These are phyloP conservation scores for Globisporangium lucens DNA, from an alignment of 352 stramenopile species.

Conservation along the genomic window DNA sequence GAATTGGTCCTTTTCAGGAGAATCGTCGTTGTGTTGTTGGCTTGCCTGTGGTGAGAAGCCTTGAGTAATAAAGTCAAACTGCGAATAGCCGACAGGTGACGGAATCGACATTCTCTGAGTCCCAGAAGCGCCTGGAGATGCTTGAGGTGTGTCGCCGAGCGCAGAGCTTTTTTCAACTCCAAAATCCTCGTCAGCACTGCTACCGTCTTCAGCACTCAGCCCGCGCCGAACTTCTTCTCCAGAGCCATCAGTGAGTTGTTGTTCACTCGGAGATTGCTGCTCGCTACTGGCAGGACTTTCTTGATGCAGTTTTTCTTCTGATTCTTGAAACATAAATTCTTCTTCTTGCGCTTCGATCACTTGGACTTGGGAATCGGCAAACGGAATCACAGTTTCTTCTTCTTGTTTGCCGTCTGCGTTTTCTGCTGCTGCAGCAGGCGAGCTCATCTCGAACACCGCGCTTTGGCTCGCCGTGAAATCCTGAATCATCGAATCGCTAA, in stretches of 20 bases:
- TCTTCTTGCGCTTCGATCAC: not conserved
- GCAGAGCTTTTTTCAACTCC: not conserved
- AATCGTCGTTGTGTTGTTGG: not conserved
- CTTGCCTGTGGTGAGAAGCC: slow-evolving; percentile 5
- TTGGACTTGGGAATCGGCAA: not conserved
- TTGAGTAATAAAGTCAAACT: slow-evolving; percentile 17
- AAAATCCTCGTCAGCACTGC: not conserved
- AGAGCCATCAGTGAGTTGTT: not conserved
- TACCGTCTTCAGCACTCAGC: not conserved
- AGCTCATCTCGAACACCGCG: not conserved
- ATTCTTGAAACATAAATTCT: not conserved
- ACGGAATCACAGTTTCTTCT: not conserved
- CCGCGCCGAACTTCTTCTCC: not conserved
- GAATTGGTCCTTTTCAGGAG: not conserved
- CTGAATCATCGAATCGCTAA: slow-evolving; percentile 8
- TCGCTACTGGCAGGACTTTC: not conserved
- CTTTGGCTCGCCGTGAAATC: slow-evolving; percentile 2
- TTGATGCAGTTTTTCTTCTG: not conserved
- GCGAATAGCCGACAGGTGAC: slow-evolving; percentile 14
- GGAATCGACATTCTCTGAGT: not conserved
- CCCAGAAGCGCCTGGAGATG: not conserved
- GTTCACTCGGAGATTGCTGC: not conserved
- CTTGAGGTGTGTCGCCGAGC: not conserved
- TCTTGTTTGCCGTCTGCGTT: not conserved
- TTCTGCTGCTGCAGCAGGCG: not conserved